phyloP scores from a whole-genome alignment of 2,329 filamentous ascomycete genomes.

The Fusarium austroafricanum region DNA sequence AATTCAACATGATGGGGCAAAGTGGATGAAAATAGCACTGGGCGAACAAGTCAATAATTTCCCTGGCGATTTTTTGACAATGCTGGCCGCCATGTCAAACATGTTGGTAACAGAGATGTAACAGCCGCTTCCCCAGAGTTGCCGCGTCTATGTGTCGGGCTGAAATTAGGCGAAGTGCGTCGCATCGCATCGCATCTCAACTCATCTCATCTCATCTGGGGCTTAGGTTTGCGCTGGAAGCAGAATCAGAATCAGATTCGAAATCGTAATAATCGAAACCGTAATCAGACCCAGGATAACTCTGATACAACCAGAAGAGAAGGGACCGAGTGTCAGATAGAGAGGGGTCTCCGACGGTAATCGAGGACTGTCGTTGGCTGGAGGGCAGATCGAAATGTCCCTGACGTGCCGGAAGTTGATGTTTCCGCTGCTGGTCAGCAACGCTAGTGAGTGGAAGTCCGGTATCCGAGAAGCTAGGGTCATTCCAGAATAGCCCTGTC shows the following conservation, averaged over 20 bases:
- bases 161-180: background rate
- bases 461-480: slow-evolving; percentile 41
- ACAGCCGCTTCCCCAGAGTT: slow-evolving; percentile 22
- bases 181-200: slow-evolving; percentile 1
- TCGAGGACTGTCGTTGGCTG: slow-evolving; percentile 30
- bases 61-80: background rate
- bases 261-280: background rate
- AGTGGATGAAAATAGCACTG: background rate
- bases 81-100: slow-evolving; percentile 3
- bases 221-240: background rate
- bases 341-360: slow-evolving; percentile 18
- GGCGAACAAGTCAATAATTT: background rate
- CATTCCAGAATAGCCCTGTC: slow-evolving; percentile 6
- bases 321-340: slow-evolving; percentile 7
- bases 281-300: background rate
- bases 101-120: slow-evolving; percentile 11
- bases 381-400: slow-evolving; percentile 21
- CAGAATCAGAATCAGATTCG: background rate
- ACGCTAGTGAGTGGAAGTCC: slow-evolving; percentile 44
- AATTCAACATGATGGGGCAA: no score
- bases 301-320: background rate
- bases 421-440: slow-evolving; percentile 37
- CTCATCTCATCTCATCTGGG: slow-evolving; percentile 3
- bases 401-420: slow-evolving; percentile 36
- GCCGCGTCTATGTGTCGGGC: slow-evolving; percentile 18